phyloP scores from a whole-genome alignment of 2,329 filamentous ascomycete species.

The Xylariaceae sp. region DNA sequence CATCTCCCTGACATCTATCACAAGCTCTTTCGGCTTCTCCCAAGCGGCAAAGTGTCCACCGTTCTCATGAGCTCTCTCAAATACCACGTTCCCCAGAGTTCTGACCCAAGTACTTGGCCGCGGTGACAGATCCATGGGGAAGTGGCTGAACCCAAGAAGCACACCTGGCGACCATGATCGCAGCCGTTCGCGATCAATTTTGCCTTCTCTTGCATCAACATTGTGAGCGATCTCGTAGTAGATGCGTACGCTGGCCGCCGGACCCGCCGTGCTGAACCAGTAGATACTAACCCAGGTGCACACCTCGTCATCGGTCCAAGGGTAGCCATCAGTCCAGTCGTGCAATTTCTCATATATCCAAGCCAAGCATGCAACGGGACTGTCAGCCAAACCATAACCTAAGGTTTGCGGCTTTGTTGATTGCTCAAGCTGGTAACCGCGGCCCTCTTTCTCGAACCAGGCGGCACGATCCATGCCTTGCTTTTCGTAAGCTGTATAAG shows the following conservation, averaged over 20 bases:
- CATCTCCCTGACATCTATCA: slow-evolving; percentile 51
- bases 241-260: slow-evolving; percentile 61
- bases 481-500: slow-evolving; percentile 49
- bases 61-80: slow-evolving; percentile 43
- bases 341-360: slow-evolving; percentile 82
- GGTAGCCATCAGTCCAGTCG: slow-evolving; percentile 69
- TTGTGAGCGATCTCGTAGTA: slow-evolving; percentile 64
- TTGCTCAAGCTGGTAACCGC: slow-evolving; percentile 57
- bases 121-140: slow-evolving; percentile 54
- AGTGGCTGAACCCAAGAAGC: slow-evolving; percentile 43
- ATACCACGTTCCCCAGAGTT: slow-evolving; percentile 59
- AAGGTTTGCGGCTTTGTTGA: slow-evolving; percentile 69
- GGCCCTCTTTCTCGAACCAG: slow-evolving; percentile 56
- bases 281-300: slow-evolving; percentile 73
- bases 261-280: slow-evolving; percentile 64
- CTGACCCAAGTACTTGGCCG: slow-evolving; percentile 51
- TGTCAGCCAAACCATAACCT: slow-evolving; percentile 64
- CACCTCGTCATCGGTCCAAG: slow-evolving; percentile 73
- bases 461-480: slow-evolving; percentile 45
- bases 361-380: slow-evolving; percentile 64
- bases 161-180: slow-evolving; percentile 30
- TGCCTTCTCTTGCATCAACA: slow-evolving; percentile 16
- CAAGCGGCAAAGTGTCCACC: slow-evolving; percentile 61
- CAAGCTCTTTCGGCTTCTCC: slow-evolving; percentile 51
- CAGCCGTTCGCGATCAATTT: slow-evolving; percentile 10